A percentile compares a stretch with the other conserved stretches of the same genome.
These are phyloP conservation scores for Pyrenochaeta sp. DNA, from an alignment of 2,329 filamentous ascomycete species.

Conservation along the genomic window DNA sequence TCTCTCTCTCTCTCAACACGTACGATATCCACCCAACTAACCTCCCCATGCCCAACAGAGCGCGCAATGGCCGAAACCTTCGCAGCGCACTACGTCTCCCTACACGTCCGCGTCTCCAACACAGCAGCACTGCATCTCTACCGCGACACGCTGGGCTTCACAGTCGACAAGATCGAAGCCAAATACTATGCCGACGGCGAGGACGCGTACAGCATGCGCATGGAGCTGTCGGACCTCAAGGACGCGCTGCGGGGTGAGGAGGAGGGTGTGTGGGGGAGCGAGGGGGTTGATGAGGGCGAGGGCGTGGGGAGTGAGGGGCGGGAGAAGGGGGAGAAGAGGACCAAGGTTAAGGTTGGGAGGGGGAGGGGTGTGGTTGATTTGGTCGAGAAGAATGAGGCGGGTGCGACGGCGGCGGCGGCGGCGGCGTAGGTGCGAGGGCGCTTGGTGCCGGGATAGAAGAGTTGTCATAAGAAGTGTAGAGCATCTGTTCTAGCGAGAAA, in stretches of 20 bases:
- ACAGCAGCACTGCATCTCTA: constrained; percentile 89
- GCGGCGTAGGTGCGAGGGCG: constrained; percentile 2
- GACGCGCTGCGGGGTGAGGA: constrained; percentile 59
- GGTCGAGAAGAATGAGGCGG: constrained; percentile 71
- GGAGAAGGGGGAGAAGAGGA: constrained; percentile 49
- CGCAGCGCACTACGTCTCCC: constrained; percentile 87
- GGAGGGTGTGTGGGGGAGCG: constrained; percentile 48
- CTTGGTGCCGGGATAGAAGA: background rate
- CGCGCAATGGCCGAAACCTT: constrained; percentile 97
- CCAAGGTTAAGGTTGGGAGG: constrained; percentile 82
- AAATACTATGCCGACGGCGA: constrained; percentile 99
- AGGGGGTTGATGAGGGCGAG: constrained; percentile 46
- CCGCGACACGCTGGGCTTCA: constrained; percentile 64
- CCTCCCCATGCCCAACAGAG: constrained; percentile 62
- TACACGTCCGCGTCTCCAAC: constrained; percentile 96
- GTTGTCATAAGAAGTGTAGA: background rate
- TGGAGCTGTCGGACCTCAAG: constrained; percentile 72
- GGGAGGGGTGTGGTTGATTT: constrained; percentile 79
- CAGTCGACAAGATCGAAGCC: constrained; percentile 64
- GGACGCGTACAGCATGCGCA: constrained; percentile 92
- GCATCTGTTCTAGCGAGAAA: no score
- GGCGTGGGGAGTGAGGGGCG: constrained; percentile 44
- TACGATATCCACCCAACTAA: background rate
- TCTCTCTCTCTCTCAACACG: background rate
- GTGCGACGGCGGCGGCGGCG: constrained; percentile 9